Evolutionary conservation across 2,329 filamentous ascomycete species (phyloP).

Genomic region (Cordyceps cicadae): DNA sequence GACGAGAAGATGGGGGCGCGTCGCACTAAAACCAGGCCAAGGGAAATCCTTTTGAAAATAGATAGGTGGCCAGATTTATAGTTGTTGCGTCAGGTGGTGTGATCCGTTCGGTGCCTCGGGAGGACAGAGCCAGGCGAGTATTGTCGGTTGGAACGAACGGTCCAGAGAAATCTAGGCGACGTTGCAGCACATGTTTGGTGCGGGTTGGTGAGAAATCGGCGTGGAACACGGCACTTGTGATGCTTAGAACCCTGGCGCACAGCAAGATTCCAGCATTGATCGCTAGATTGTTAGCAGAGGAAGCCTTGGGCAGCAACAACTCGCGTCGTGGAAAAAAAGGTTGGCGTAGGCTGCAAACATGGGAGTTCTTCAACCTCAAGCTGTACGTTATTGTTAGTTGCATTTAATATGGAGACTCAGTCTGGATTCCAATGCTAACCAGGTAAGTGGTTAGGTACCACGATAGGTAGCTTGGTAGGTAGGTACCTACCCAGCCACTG

Average conservation of each 20-base stretch:
- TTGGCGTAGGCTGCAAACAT: slow-evolving; percentile 8
- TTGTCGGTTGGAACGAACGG: not conserved
- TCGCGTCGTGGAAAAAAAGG: slow-evolving; percentile 6
- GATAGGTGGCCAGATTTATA: too few species aligned
- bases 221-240: not conserved
- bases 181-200: slow-evolving; percentile 6
- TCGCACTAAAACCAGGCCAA: too few species aligned
- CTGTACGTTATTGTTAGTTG: slow-evolving; percentile 9
- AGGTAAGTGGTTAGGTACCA: too few species aligned
- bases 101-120: not conserved
- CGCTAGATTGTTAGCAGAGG: not conserved
- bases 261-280: slow-evolving; percentile 2
- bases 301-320: slow-evolving; percentile 3
- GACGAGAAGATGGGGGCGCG: too few species aligned
- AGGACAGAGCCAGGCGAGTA: not conserved
- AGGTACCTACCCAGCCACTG: too few species aligned
- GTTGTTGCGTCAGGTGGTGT: too few species aligned
- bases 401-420: slow-evolving; percentile 5
- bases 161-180: not conserved
- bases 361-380: slow-evolving; percentile 1
- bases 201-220: not conserved
- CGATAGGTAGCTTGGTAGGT: too few species aligned
- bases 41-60: too few species aligned
- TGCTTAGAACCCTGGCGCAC: slow-evolving; percentile 4
- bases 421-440: not conserved